These are phyloP conservation scores for Draba incana DNA, from an alignment of 345 rosid species.

Conservation along the genomic window DNA sequence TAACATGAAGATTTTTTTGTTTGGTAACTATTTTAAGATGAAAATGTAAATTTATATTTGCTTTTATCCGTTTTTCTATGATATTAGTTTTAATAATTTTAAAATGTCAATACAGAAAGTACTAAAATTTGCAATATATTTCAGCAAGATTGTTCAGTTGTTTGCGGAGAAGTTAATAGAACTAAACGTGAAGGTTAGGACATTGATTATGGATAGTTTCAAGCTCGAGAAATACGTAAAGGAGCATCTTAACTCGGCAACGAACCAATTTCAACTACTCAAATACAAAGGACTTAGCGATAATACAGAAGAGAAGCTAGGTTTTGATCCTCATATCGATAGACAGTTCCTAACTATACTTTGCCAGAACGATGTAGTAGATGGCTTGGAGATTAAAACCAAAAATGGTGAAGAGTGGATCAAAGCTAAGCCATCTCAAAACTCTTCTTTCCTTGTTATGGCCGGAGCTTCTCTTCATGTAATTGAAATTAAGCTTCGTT, in stretches of 20 bases:
- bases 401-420: constrained; percentile 51
- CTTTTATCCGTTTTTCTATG: no score
- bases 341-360: constrained; percentile 52
- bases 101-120: background rate
- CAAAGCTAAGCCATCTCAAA: constrained; percentile 47
- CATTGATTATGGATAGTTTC: constrained; percentile 61
- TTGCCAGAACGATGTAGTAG: constrained; percentile 51
- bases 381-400: constrained; percentile 52
- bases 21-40: no score
- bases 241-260: constrained; percentile 41
- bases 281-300: constrained; percentile 41
- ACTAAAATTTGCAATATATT: background rate
- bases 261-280: constrained; percentile 46
- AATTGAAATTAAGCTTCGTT: constrained; percentile 6
- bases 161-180: constrained; percentile 39
- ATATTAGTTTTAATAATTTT: no score
- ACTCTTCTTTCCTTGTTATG: constrained; percentile 50
- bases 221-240: constrained; percentile 45
- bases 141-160: constrained; percentile 35
- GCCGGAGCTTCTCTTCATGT: constrained; percentile 59
- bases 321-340: constrained; percentile 50
- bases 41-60: no score
- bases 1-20: no score
- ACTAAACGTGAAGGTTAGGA: constrained; percentile 46
- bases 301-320: constrained; percentile 32